Evolutionary conservation across 441 rosid species (phyloP).

Genomic region (Gossypium schwendimanii): DNA sequence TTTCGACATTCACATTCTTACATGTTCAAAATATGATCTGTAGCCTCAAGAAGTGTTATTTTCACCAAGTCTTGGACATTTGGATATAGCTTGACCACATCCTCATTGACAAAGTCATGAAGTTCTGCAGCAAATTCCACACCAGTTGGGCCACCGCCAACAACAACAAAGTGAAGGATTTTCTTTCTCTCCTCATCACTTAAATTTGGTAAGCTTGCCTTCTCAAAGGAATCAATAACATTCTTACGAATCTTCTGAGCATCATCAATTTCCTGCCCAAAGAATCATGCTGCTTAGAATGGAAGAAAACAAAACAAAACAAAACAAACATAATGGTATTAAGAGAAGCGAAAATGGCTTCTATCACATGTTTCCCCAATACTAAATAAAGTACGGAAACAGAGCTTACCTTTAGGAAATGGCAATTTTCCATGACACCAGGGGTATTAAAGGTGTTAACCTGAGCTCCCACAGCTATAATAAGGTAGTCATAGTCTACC

Average conservation of each 20-base stretch:
- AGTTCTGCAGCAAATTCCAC: conserved; percentile 99
- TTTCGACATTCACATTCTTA: conserved; percentile 26
- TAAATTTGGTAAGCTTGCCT: conserved; percentile 73
- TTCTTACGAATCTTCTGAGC: conserved; percentile 84
- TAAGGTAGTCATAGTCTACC: conserved; percentile 85
- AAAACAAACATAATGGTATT: background rate
- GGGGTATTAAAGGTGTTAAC: conserved; percentile 94
- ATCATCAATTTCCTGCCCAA: conserved; percentile 86
- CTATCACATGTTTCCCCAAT: conserved; percentile 2
- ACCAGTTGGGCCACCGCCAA: conserved; percentile 99
- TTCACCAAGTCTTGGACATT: conserved; percentile 43
- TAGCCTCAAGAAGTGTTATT: conserved; percentile 95
- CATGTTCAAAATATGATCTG: conserved; percentile 90
- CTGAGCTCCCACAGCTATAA: conserved; percentile 92
- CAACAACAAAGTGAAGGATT: conserved; percentile 91
- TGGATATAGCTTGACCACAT: conserved; percentile 75
- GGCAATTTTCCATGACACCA: conserved; percentile 84
- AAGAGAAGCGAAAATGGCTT: background rate
- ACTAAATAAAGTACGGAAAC: background rate
- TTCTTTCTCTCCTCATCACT: conserved; percentile 81
- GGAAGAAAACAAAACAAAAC: background rate
- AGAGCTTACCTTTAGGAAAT: conserved; percentile 74
- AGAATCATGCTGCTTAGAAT: conserved; percentile 5
- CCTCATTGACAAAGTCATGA: conserved; percentile 85
- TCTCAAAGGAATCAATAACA: conserved; percentile 84